Conservation (phyloP, 2,329 filamentous ascomycete species). For the Curvularia sp. region DNA sequence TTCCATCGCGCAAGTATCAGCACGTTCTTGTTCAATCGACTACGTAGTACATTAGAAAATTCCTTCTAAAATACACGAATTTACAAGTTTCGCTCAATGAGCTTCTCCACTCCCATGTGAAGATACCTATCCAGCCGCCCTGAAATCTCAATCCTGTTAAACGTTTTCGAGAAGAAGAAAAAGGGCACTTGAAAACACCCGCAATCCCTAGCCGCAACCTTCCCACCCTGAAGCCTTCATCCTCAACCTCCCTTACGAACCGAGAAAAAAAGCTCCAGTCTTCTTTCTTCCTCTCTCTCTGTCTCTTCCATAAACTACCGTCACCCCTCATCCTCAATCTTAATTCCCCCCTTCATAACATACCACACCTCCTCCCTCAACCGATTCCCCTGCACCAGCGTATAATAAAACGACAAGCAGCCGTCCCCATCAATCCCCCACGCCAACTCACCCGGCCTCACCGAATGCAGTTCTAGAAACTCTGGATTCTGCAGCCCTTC, state of each 20-base stretch:
- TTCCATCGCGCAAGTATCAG: not conserved
- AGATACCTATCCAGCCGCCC: not conserved
- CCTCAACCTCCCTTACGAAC: not conserved
- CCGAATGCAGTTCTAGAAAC: not conserved
- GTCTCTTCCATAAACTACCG: too few species aligned
- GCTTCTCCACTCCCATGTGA: not conserved
- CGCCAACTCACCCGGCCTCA: not conserved
- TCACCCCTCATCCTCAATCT: slow-evolving; percentile 1
- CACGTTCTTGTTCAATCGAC: not conserved
- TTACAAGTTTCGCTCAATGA: not conserved
- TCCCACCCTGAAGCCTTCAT: not conserved
- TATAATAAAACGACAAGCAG: not conserved
- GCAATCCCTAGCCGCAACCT: too few species aligned
- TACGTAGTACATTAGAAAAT: not conserved
- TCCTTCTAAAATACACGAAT: not conserved
- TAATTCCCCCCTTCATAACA: not conserved
- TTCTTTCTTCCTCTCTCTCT: not conserved
- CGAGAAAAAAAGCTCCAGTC: too few species aligned
- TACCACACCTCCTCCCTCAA: not conserved
- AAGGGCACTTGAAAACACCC: not conserved
- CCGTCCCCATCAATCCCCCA: slow-evolving; percentile 3
- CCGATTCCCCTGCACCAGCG: not conserved
- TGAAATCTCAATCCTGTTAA: too few species aligned
- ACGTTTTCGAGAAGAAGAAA: too few species aligned
- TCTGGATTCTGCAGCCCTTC: not conserved